Evolutionary conservation across 441 rosid species (phyloP).

Genomic region (Brassica hybrid): DNA sequence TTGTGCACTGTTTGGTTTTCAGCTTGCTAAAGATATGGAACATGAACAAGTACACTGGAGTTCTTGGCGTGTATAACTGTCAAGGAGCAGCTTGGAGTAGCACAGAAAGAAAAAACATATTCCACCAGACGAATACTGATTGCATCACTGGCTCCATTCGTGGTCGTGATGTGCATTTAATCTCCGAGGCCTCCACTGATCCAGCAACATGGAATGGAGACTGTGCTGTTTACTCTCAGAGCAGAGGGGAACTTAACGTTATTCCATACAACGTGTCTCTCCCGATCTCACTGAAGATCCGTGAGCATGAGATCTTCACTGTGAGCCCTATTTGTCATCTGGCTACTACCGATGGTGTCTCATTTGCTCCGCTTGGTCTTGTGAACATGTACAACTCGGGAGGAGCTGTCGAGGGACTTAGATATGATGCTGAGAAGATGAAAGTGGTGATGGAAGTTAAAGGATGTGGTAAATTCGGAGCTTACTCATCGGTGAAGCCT

Average conservation of each 20-base stretch:
- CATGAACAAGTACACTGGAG: conserved; percentile 93
- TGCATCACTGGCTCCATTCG: conserved; percentile 60
- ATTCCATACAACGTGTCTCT: conserved; percentile 69
- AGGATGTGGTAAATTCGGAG: conserved; percentile 86
- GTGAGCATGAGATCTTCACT: conserved; percentile 65
- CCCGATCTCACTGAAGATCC: conserved; percentile 78
- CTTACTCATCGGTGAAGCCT: conserved; percentile 74
- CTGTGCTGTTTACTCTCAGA: conserved; percentile 61
- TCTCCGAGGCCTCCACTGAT: conserved; percentile 66
- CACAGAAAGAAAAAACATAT: conserved; percentile 69
- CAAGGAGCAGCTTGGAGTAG: conserved; percentile 98
- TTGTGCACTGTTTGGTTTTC: conserved; percentile 27
- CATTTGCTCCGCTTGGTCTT: conserved; percentile 83
- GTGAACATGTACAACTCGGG: conserved; percentile 85
- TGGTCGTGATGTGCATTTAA: conserved; percentile 79
- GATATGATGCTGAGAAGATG: conserved; percentile 51
- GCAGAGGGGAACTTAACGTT: conserved; percentile 50
- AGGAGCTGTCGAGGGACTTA: conserved; percentile 72
- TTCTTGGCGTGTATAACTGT: conserved; percentile 85
- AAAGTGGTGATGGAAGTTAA: conserved; percentile 62
- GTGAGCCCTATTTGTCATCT: conserved; percentile 67
- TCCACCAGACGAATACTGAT: conserved; percentile 61
- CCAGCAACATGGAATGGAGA: conserved; percentile 61
- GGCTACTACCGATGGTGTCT: conserved; percentile 48
- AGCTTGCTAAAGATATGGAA: conserved; percentile 98